These are phyloP conservation scores for Nymphaea colorata DNA, from an alignment of 164 flowering plant genomes.

Conservation along the genomic window DNA sequence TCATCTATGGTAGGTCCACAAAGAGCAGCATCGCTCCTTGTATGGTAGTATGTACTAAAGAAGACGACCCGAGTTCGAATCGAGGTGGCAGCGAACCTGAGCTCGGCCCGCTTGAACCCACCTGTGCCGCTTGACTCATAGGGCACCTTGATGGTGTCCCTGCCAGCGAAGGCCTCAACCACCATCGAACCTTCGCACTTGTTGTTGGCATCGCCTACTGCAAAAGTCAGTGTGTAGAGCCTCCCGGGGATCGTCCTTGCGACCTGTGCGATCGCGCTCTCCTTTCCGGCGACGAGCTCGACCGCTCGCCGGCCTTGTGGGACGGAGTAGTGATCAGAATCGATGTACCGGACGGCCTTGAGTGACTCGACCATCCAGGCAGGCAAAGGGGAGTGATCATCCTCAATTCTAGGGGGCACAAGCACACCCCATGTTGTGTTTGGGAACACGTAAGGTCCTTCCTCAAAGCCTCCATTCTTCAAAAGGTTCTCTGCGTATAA, in stretches of 20 bases:
- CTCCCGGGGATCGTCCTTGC: conserved; percentile 35
- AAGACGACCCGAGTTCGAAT: conserved; percentile 43
- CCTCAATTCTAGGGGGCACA: conserved; percentile 73
- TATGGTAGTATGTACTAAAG: conserved; percentile 51
- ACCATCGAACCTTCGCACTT: conserved; percentile 58
- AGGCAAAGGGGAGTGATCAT: conserved; percentile 64
- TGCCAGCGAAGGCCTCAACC: conserved; percentile 63
- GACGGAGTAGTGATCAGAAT: conserved; percentile 46
- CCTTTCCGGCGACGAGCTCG: conserved; percentile 75
- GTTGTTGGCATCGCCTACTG: conserved; percentile 63
- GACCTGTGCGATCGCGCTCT: conserved; percentile 62
- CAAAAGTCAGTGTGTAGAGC: conserved; percentile 42
- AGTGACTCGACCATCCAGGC: conserved; percentile 82
- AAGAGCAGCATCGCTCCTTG: conserved; percentile 51
- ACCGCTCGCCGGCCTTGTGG: conserved; percentile 67
- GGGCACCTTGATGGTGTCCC: conserved; percentile 28
- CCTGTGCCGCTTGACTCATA: conserved; percentile 64
- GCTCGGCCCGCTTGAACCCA: conserved; percentile 43
- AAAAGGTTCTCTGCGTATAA: conserved; percentile 44
- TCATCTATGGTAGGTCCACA: conserved; percentile 83
- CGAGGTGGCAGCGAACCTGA: conserved; percentile 38
- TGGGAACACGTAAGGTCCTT: conserved; percentile 68
- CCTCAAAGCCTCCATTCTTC: conserved; percentile 78
- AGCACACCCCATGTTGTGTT: conserved; percentile 63
- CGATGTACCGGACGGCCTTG: conserved; percentile 77